These are phyloP conservation scores for Talaromyces sp. DNA, from an alignment of 2,329 filamentous ascomycete species.

Conservation along the genomic window DNA sequence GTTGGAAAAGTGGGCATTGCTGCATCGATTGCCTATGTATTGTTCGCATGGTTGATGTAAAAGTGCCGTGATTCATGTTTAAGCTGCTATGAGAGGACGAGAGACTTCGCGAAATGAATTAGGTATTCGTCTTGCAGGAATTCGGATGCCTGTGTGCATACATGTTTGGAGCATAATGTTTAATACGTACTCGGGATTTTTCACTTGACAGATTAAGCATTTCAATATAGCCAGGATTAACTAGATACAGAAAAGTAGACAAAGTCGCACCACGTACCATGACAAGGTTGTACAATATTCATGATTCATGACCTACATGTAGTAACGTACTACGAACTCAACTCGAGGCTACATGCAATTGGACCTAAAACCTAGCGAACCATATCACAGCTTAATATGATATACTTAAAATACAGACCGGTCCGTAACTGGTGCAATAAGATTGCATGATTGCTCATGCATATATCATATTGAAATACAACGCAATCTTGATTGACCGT, in stretches of 20 bases:
- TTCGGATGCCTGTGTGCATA: background rate
- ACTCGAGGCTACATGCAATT: background rate
- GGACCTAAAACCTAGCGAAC: background rate
- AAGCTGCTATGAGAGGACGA: background rate
- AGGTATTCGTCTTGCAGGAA: background rate
- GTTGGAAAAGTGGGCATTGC: background rate
- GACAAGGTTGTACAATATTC: background rate
- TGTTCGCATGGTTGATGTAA: constrained; percentile 1
- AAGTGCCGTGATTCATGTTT: background rate
- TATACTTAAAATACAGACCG: background rate
- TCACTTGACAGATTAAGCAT: background rate
- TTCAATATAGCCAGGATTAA: background rate
- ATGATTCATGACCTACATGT: background rate
- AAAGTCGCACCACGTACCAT: background rate
- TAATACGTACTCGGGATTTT: background rate
- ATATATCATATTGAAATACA: background rate
- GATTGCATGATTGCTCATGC: background rate
- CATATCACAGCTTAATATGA: background rate
- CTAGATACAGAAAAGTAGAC: background rate
- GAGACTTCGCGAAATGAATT: background rate
- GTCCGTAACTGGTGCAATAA: background rate
- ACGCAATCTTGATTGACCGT: background rate
- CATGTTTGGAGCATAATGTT: background rate
- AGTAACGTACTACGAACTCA: background rate
- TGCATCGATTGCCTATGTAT: background rate